Evolutionary conservation across 768 basidiomycete genomes (phyloP).

Genomic region (Fistulinella prunicolor): DNA sequence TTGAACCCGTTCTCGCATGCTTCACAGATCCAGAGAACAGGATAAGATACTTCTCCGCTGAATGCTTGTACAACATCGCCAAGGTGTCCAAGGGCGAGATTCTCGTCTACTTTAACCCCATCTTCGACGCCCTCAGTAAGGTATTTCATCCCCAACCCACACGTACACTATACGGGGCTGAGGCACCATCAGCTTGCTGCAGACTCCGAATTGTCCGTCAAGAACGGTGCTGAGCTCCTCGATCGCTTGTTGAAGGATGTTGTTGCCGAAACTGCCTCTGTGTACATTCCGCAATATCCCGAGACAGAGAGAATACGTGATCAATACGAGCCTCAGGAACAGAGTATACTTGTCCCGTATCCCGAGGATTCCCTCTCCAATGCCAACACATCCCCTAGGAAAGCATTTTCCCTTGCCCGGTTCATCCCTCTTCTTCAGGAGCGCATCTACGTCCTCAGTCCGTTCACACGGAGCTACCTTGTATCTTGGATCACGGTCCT

Average conservation of each 20-base stretch:
- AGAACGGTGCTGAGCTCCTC: slow-evolving; percentile 96
- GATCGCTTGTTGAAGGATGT: slow-evolving; percentile 98
- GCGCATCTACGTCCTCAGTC: slow-evolving; percentile 91
- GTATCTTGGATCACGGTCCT: slow-evolving; percentile 95
- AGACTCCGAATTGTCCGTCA: slow-evolving; percentile 93
- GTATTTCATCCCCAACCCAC: slow-evolving; percentile 40
- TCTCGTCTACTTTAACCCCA: slow-evolving; percentile 95
- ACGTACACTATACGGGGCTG: slow-evolving; percentile 6
- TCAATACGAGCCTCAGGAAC: slow-evolving; percentile 39
- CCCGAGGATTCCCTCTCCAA: slow-evolving; percentile 43
- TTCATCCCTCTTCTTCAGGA: slow-evolving; percentile 94
- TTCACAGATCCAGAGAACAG: slow-evolving; percentile 94
- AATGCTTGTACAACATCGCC: slow-evolving; percentile 97
- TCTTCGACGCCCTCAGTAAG: slow-evolving; percentile 97
- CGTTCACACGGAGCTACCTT: slow-evolving; percentile 94
- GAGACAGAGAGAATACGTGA: slow-evolving; percentile 68
- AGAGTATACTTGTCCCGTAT: slow-evolving; percentile 63
- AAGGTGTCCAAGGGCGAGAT: slow-evolving; percentile 98
- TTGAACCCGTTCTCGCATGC: slow-evolving; percentile 83
- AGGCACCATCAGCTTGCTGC: slow-evolving; percentile 72
- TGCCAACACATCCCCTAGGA: slow-evolving; percentile 43
- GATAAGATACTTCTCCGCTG: slow-evolving; percentile 96
- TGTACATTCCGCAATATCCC: slow-evolving; percentile 86
- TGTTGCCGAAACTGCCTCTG: slow-evolving; percentile 93
- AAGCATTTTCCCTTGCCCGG: slow-evolving; percentile 89